Conservation (phyloP, 345 rosid species). For the Salix purpurea region DNA sequence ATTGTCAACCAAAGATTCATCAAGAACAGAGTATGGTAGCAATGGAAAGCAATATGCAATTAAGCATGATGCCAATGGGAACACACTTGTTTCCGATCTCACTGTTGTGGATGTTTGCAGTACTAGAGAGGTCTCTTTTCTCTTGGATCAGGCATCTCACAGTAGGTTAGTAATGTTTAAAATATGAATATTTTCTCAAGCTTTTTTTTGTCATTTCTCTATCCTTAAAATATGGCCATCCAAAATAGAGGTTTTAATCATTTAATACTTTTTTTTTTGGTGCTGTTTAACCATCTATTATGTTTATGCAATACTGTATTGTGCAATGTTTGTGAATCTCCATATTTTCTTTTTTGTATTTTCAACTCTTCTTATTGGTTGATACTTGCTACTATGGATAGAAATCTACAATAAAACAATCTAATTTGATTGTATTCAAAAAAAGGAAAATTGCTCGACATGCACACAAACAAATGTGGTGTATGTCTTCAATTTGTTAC, state of each 20-base stretch:
- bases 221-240: neutral
- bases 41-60: conserved; percentile 30
- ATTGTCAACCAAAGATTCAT: conserved; percentile 58
- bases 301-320: neutral
- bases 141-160: conserved; percentile 77
- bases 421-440: neutral
- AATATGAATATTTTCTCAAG: neutral
- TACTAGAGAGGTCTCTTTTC: conserved; percentile 33
- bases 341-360: neutral
- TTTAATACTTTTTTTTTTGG: neutral
- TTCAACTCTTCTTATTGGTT: neutral
- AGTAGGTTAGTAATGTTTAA: conserved; percentile 49
- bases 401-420: neutral
- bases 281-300: neutral
- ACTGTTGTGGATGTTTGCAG: conserved; percentile 32
- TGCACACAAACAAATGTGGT: neutral
- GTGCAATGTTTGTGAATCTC: neutral
- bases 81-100: conserved; percentile 31
- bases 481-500: neutral
- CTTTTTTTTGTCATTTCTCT: neutral
- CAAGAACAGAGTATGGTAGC: conserved; percentile 58
- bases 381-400: neutral
- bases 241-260: neutral
- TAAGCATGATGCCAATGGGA: conserved; percentile 29
- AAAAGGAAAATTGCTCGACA: neutral